These are phyloP conservation scores for Solanum peruvianum DNA, from an alignment of 257 asterid genomes.

Conservation along the genomic window DNA sequence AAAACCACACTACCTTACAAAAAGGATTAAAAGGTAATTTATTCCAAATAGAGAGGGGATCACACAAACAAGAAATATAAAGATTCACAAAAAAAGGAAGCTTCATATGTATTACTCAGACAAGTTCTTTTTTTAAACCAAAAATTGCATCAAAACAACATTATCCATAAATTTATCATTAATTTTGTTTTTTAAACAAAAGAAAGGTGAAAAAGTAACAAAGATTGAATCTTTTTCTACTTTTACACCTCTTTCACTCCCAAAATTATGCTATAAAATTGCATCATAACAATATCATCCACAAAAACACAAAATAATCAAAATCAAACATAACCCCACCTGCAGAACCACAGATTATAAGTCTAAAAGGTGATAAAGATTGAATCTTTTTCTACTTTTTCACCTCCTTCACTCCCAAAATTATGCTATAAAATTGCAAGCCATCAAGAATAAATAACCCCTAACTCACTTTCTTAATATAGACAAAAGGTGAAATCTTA, in stretches of 20 bases:
- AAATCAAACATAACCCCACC: not conserved
- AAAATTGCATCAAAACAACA: not conserved
- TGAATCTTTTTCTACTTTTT: not conserved
- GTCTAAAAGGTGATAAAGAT: not conserved
- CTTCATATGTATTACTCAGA: not conserved
- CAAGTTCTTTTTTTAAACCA: not conserved
- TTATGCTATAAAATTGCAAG: not conserved
- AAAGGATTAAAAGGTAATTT: not conserved
- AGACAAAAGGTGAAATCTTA: slow-evolving; percentile 2
- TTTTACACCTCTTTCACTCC: not conserved
- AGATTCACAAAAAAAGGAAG: not conserved
- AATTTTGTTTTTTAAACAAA: not conserved
- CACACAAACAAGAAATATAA: not conserved
- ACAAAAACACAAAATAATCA: not conserved
- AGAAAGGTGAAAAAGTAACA: not conserved
- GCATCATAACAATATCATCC: not conserved
- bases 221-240: not conserved
- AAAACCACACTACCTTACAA: not conserved
- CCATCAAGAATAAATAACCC: not conserved
- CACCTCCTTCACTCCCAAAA: not conserved
- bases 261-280: not conserved
- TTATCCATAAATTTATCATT: not conserved
- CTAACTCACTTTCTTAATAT: not conserved
- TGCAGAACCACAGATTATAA: not conserved
- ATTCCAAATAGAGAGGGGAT: not conserved